phyloP scores from a whole-genome alignment of 2,329 filamentous ascomycete species.

The Tolypocladium ovalisporum region DNA sequence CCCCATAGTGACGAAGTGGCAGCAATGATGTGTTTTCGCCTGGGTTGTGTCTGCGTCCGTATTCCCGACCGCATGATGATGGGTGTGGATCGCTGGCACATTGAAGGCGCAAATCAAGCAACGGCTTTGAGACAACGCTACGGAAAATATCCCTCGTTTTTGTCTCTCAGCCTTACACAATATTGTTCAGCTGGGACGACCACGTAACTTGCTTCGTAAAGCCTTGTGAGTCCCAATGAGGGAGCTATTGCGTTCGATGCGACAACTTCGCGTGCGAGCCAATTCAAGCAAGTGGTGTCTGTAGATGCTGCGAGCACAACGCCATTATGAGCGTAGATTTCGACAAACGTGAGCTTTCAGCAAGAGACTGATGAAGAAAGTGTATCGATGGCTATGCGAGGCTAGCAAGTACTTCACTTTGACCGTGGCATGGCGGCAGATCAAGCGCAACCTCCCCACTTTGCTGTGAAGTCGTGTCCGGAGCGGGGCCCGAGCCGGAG shows the following conservation, averaged over 20 bases:
- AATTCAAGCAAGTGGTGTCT: neutral
- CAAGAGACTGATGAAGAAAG: too few species aligned
- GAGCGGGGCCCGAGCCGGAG: neutral
- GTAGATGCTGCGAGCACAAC: neutral
- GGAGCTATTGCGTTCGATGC: neutral
- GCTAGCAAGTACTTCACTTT: neutral
- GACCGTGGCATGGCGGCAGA: neutral
- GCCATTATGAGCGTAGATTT: neutral
- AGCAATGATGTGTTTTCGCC: neutral
- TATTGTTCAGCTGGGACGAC: neutral
- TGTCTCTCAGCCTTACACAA: neutral
- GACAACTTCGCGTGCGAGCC: neutral
- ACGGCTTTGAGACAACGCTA: neutral
- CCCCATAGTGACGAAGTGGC: neutral
- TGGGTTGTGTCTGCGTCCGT: neutral
- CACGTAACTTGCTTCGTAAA: neutral
- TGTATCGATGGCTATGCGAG: neutral
- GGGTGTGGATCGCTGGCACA: neutral
- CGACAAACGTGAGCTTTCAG: neutral
- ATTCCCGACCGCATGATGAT: neutral
- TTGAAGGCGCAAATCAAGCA: neutral
- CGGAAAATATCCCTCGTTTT: neutral
- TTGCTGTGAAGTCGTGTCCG: neutral
- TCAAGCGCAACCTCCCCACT: neutral
- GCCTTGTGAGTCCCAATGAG: neutral